Percentiles rank a stretch among this genome's conserved stretches.
These are phyloP conservation scores for Coprinopsis cinerea DNA, from an alignment of 768 basidiomycete genomes.

Conservation along the genomic window DNA sequence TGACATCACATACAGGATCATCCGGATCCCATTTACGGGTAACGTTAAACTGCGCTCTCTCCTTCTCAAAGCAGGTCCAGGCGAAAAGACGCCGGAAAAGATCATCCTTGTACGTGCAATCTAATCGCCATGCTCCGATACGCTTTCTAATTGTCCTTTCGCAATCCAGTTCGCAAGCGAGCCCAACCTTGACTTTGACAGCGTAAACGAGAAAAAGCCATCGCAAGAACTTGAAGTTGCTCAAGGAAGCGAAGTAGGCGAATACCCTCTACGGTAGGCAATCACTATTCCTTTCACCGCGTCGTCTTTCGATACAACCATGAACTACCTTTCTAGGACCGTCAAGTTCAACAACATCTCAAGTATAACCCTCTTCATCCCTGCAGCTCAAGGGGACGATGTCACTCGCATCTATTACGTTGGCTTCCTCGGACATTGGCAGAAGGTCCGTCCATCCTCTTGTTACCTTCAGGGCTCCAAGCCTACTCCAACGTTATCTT, in stretches of 20 bases:
- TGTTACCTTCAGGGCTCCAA: too few relatives aligned
- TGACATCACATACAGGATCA: slow-evolving; percentile 62
- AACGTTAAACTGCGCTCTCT: slow-evolving; percentile 80
- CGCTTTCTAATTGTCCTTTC: background rate
- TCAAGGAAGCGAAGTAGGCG: slow-evolving; percentile 70
- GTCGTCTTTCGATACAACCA: background rate
- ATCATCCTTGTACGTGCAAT: slow-evolving; percentile 53
- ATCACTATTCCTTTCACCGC: background rate
- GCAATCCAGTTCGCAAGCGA: slow-evolving; percentile 66
- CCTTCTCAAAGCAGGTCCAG: slow-evolving; percentile 80
- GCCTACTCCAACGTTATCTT: background rate
- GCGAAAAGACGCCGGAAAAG: slow-evolving; percentile 68
- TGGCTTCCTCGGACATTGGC: slow-evolving; percentile 80
- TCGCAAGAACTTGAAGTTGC: slow-evolving; percentile 71
- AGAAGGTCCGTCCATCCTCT: slow-evolving; percentile 48
- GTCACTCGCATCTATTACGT: slow-evolving; percentile 75
- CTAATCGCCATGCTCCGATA: background rate
- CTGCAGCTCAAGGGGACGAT: slow-evolving; percentile 74
- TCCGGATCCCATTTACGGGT: slow-evolving; percentile 83
- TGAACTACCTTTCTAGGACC: slow-evolving; percentile 41
- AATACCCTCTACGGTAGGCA: slow-evolving; percentile 76
- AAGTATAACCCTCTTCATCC: slow-evolving; percentile 78
- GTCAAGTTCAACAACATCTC: slow-evolving; percentile 83
- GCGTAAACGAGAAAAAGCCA: slow-evolving; percentile 53
- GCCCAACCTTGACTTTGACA: slow-evolving; percentile 77